Evolutionary conservation across 2,329 filamentous ascomycete species (phyloP), one percentile per base, ranked within the genome.

Genomic region (Fusarium transvaalense): DNA sequence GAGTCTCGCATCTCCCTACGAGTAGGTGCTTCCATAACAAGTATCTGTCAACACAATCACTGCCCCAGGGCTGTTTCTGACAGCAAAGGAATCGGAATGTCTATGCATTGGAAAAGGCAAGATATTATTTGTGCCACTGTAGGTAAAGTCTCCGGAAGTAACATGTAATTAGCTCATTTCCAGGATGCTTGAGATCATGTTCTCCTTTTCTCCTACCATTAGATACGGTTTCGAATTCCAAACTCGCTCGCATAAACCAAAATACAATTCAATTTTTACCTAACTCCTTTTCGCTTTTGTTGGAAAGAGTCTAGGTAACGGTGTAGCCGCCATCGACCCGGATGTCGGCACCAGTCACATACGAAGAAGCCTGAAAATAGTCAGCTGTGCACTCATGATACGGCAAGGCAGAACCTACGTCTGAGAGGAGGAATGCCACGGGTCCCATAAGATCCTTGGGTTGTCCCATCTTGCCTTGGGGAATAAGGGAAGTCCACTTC

Each of bases 391-490:
- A 12, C 14, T 14, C 23, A 15, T 9, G 27, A 5, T 32, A 9
- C 19, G 7, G 13, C 4, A 10, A 21, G 23, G 10, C 7, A 14
- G 15, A 17, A 51, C 61, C 41, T 59, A 64, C 61, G 74, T 96
- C 92, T 61, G 91, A 94, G 39, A 93, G 87, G 60, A 97, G 82
- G 83, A 95, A 97, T 17, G 92, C 91, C 29, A 97, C 94, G 7
- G 94, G 92, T 3, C 95, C 95, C 92, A 97, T 97, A 59, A 98
- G 85, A 75, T 98, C 95, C 77, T 94, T 90, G 1, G 95, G 95
- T 52, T 89, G 86, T 27, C 95, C 95, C 93, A 98, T 97, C 82
- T 95, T 95, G 60, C 94, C 95, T 76, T 93, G 90, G 0, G 96
- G 96, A 65, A 97, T 98, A 55, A 97, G 85, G 2, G 92, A 94